Conservation (phyloP, 805 yeast genomes). For the Lachancea sp. region DNA sequence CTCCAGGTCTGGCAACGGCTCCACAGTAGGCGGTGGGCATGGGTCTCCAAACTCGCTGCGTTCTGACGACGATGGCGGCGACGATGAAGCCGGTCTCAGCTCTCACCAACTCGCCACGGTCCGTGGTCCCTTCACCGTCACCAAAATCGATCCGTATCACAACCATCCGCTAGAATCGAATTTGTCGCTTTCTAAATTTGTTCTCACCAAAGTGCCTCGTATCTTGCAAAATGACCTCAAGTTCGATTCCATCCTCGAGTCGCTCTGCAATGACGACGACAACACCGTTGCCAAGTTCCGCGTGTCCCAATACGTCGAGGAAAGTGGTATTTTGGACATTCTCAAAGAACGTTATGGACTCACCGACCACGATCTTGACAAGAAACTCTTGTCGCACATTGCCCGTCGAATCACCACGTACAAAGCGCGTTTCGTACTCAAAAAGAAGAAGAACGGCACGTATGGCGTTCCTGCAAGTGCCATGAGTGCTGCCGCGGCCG, state of each 20-base stretch:
- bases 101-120: conserved; percentile 8
- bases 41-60: background rate
- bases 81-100: conserved; percentile 2
- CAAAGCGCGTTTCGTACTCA: conserved; percentile 32
- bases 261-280: conserved; percentile 28
- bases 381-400: conserved; percentile 26
- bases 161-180: conserved; percentile 32
- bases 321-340: conserved; percentile 29
- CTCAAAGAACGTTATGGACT: conserved; percentile 29
- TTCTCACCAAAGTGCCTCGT: conserved; percentile 30
- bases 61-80: background rate
- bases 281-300: conserved; percentile 30
- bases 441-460: conserved; percentile 30
- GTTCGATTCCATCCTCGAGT: conserved; percentile 30
- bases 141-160: conserved; percentile 33
- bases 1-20: background rate
- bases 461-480: conserved; percentile 17
- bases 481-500: conserved; percentile 14
- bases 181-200: conserved; percentile 27
- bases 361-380: conserved; percentile 28
- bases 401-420: conserved; percentile 33
- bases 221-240: conserved; percentile 31
- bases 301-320: conserved; percentile 31
- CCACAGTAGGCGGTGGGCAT: conserved; percentile 2
- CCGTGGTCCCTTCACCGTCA: conserved; percentile 32